Evolutionary conservation across 208 protist genomes (phyloP).

Genomic region (Trichomonas gallinae): DNA sequence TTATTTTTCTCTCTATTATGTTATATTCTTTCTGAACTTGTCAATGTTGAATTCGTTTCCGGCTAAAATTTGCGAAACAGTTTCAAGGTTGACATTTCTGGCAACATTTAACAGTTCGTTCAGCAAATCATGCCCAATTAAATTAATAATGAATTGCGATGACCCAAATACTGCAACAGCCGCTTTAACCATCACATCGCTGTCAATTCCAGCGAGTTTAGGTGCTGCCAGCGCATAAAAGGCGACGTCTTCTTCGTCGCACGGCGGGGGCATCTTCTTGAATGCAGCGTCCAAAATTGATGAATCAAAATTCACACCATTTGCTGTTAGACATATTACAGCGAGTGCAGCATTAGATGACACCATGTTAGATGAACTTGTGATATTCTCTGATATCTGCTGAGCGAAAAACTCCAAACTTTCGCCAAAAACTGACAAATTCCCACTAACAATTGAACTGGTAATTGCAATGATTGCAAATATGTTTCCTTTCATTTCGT

Average conservation of each 20-base stretch:
- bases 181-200: background rate
- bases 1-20: background rate
- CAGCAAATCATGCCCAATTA: background rate
- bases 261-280: background rate
- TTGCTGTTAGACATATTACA: background rate
- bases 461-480: background rate
- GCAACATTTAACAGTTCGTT: background rate
- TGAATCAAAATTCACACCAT: background rate
- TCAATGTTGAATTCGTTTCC: background rate
- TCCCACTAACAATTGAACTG: background rate
- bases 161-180: background rate
- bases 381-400: background rate
- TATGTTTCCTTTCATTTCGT: background rate
- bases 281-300: background rate
- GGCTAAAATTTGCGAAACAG: background rate
- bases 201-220: background rate
- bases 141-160: background rate
- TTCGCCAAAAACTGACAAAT: background rate
- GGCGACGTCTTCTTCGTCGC: background rate
- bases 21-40: background rate
- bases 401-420: background rate
- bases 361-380: background rate
- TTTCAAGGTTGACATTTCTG: background rate
- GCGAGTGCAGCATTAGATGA: background rate
- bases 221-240: background rate